Evolutionary conservation across 345 rosid species (phyloP).

Genomic region (Diplotaxis tenuifolia): DNA sequence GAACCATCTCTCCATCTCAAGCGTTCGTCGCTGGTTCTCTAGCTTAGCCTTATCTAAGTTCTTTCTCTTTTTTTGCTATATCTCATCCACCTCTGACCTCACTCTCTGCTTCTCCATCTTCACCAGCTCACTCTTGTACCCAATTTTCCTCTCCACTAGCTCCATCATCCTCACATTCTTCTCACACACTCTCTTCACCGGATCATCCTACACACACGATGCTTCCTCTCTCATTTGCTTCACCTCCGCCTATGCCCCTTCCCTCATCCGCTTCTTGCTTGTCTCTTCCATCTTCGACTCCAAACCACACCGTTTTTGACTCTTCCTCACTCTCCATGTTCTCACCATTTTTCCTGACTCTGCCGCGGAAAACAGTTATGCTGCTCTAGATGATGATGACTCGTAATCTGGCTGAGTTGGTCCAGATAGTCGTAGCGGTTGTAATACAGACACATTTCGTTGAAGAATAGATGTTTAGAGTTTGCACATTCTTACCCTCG

Average conservation of each 20-base stretch:
- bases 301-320: no score
- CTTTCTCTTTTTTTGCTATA: slow-evolving; percentile 86
- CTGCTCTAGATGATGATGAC: no score
- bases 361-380: no score
- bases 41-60: slow-evolving; percentile 83
- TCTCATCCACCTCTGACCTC: slow-evolving; percentile 89
- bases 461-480: slow-evolving; percentile 87
- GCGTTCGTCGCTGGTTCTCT: slow-evolving; percentile 57
- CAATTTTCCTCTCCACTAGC: slow-evolving; percentile 67
- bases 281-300: no score
- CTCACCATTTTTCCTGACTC: no score
- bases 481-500: slow-evolving; percentile 77
- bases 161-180: slow-evolving; percentile 92
- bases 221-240: slow-evolving; percentile 52
- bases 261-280: no score
- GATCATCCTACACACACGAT: slow-evolving; percentile 49
- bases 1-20: slow-evolving; percentile 78
- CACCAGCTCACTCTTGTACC: slow-evolving; percentile 54
- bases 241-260: not conserved
- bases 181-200: slow-evolving; percentile 62
- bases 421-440: no score
- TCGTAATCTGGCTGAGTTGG: no score
- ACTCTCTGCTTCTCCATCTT: slow-evolving; percentile 88
- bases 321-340: no score
- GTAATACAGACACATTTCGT: not conserved